phyloP scores from a whole-genome alignment of 768 basidiomycete genomes.

The Amyloporia xantha region DNA sequence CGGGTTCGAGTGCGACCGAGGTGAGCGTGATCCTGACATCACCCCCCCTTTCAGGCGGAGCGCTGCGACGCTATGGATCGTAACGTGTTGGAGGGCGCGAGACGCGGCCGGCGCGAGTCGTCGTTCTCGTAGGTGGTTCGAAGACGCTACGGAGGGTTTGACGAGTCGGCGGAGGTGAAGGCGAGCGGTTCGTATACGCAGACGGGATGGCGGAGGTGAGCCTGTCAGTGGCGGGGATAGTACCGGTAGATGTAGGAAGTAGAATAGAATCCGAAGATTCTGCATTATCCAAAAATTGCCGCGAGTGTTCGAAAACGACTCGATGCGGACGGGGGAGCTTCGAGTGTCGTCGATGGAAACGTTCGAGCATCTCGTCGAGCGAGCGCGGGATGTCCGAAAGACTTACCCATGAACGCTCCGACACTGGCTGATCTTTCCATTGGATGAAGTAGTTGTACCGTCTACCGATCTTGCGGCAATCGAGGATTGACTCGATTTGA shows the following conservation, averaged over 20 bases:
- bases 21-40: not conserved
- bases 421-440: slow-evolving; percentile 21
- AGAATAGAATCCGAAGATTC: not conserved
- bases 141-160: slow-evolving; percentile 1
- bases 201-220: not conserved
- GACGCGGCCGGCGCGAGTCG: slow-evolving; percentile 8
- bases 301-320: slow-evolving; percentile 8
- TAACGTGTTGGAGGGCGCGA: slow-evolving; percentile 3
- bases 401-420: slow-evolving; percentile 31
- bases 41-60: not conserved
- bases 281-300: not conserved
- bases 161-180: slow-evolving; percentile 2
- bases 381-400: slow-evolving; percentile 29
- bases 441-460: slow-evolving; percentile 31
- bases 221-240: not conserved
- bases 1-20: too few species aligned
- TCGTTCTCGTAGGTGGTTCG: slow-evolving; percentile 5
- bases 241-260: not conserved
- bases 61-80: not conserved
- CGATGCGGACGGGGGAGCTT: slow-evolving; percentile 25
- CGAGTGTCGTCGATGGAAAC: slow-evolving; percentile 29
- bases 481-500: slow-evolving; percentile 22
- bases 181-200: not conserved
- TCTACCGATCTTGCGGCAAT: slow-evolving; percentile 27
- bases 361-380: slow-evolving; percentile 25